Evolutionary conservation across 2,329 filamentous ascomycete genomes (phyloP), one percentile per base, ranked within the genome.

Genomic region (Xylariaceae sp.): DNA sequence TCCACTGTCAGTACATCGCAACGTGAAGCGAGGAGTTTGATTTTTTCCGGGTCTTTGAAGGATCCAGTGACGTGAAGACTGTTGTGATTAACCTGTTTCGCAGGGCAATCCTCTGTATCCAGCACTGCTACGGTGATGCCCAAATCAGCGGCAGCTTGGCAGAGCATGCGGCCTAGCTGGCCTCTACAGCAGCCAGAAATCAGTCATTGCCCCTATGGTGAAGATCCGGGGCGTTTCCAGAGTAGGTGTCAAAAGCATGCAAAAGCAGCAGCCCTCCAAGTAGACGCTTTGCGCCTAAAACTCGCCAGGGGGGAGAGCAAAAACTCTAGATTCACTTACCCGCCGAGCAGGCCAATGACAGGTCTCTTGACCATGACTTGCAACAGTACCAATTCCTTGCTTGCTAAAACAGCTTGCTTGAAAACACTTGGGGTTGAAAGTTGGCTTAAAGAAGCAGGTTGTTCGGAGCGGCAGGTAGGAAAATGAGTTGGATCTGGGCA

Each of bases 151-250:
- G 92, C 92, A n/a, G 89, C 87, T 76, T 97, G 91, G 60, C 89
- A 88, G 16, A 97, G 83, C 94, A 97, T 97, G 61, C 91, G 89
- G 56, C 93, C 94, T 33, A 99, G 82, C 75, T 92, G 89, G 65
- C 89, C 89, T 60, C 29, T n/a, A n/a, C 2, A 6, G 26, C 4
- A 9, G 5, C 21, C 21, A n/a, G 45, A 20, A 35, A 41, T 57
- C 27, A 59, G 50, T 41, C 20, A 37, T 37, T 21, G 4, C 36
- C 27, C 32, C 15, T 10, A 40, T 20, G n/a, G n/a, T n/a, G n/a
- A n/a, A n/a, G n/a, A n/a, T n/a, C n/a, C n/a, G n/a, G n/a, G n/a
- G n/a, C n/a, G n/a, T n/a, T n/a, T n/a, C n/a, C n/a, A n/a, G n/a
- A n/a, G n/a, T n/a, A n/a, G n/a, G n/a, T n/a, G n/a, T n/a, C n/a